Evolutionary conservation across 192 early-diverging fungal genomes (phyloP), one percentile per base, ranked within the genome.

Genomic region (Phlyctochytrium planicorne): DNA sequence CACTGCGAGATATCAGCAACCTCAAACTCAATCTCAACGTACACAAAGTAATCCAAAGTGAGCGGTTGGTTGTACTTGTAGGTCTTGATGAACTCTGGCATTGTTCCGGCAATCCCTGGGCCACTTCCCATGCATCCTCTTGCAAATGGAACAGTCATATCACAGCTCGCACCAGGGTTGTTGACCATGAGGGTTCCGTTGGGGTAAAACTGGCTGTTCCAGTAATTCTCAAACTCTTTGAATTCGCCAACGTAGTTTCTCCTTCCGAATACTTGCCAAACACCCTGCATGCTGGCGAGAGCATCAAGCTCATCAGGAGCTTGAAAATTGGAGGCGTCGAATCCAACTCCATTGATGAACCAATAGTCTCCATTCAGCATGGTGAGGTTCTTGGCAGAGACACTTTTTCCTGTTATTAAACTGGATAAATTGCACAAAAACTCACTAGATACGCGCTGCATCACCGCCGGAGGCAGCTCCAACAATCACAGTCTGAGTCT

Each of bases 291-390:
- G 20, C 20, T 20, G 20, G 10, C 10, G 20, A 6, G 40, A 6
- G 40, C 40, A 14, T 47, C 10, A 47, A 6, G 40, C 40, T 47
- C 40, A 47, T 47, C 40, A 47, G 6, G 10, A 6, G 40, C 40
- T 14, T 14, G 6, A 47, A 47, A 47, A 20, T 20, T 47, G 6
- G 6, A 20, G 20, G 40, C 40, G 20, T 47, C 40, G 20, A 14
- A 57, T 6, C 55, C 55, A 4, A 27, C 27, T 27, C 14, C 10
- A 25, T 12, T 25, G 10, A 57, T 57, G 55, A 57, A 57, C 55
- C 55, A 57, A 27, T 57, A 57, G 25, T 57, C 55, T 6, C 55
- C 55, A 27, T 57, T 57, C 10, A 57, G 16, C 55, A 57, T 57
- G 55, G 6, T 25, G 20, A 57, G 16, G 20, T 57, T 29, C 55